Conservation (phyloP, 805 yeast species). For the Candida incommunis region DNA sequence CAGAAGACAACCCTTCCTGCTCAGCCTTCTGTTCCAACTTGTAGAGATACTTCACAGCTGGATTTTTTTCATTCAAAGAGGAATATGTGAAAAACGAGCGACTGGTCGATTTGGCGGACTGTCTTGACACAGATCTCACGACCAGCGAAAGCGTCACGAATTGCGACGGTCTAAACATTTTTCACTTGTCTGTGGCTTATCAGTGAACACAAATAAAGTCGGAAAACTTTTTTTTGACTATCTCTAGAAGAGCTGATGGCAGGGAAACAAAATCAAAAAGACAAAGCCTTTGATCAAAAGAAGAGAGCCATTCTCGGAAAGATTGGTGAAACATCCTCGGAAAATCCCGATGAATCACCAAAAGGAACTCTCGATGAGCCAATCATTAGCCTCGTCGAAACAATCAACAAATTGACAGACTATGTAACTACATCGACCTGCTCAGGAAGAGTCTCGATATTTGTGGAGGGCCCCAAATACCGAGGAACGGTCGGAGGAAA, state of each 20-base stretch:
- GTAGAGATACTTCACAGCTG: neutral
- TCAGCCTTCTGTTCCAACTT: conserved; percentile 15
- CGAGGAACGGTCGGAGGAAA: conserved; percentile 53
- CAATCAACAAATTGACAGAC: conserved; percentile 47
- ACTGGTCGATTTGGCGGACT: neutral
- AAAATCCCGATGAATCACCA: conserved; percentile 34
- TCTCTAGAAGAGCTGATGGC: neutral
- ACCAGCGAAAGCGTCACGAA: neutral
- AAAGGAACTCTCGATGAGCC: conserved; percentile 72
- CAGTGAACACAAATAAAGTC: neutral
- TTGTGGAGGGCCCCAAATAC: conserved; percentile 55
- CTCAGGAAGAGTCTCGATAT: conserved; percentile 76
- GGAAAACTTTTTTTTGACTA: neutral
- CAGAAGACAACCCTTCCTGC: conserved; percentile 11
- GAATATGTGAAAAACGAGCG: neutral
- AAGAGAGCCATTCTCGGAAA: neutral
- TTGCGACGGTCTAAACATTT: neutral
- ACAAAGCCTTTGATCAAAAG: neutral
- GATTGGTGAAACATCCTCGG: neutral
- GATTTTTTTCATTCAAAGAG: neutral
- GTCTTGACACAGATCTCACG: neutral
- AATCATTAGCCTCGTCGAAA: conserved; percentile 56
- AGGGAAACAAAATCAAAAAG: neutral
- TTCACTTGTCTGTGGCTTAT: neutral
- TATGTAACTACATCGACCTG: conserved; percentile 84